Evolutionary conservation across 2,329 filamentous ascomycete genomes (phyloP).

Genomic region (Parastagonospora avenae): DNA sequence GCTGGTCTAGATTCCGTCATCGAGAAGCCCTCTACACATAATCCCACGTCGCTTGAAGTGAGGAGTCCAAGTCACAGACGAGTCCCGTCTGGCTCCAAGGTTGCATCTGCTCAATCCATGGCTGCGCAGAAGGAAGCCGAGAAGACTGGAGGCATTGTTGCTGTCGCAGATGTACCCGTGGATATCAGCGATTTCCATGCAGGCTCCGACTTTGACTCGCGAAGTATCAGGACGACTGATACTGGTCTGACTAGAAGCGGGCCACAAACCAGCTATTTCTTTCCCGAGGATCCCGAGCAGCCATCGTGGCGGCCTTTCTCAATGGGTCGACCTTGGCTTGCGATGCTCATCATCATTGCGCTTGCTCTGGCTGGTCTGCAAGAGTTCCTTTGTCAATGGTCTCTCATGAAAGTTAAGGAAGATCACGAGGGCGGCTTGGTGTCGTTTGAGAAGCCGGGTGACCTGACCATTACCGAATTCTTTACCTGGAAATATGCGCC

Average conservation of each 20-base stretch:
- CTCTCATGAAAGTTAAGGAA: conserved; percentile 26
- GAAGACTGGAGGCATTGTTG: conserved; percentile 51
- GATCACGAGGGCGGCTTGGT: conserved; percentile 32
- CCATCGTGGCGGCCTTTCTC: conserved; percentile 47
- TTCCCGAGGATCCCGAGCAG: conserved; percentile 47
- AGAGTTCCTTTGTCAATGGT: conserved; percentile 45
- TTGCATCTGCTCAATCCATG: conserved; percentile 26
- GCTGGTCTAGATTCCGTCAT: conserved; percentile 43
- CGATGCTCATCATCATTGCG: conserved; percentile 41
- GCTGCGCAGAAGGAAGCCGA: conserved; percentile 51
- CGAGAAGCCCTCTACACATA: conserved; percentile 42
- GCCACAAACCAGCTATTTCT: conserved; percentile 45
- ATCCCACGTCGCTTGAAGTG: conserved; percentile 14
- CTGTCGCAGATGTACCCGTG: conserved; percentile 47
- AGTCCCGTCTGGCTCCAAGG: conserved; percentile 21
- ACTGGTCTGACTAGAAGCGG: conserved; percentile 22
- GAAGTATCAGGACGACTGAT: conserved; percentile 29
- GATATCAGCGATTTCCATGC: conserved; percentile 51
- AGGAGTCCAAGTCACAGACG: conserved; percentile 25
- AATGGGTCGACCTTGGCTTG: conserved; percentile 46
- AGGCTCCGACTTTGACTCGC: conserved; percentile 40
- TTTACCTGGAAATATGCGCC: conserved; percentile 50
- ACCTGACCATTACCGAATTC: conserved; percentile 35
- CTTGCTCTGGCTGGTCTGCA: conserved; percentile 42
- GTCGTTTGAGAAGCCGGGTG: conserved; percentile 34